Evolutionary conservation across 139 green algal genomes (phyloP), one percentile per base, ranked within the genome.

Genomic region (Chlamydomonas sphaeroides): DNA sequence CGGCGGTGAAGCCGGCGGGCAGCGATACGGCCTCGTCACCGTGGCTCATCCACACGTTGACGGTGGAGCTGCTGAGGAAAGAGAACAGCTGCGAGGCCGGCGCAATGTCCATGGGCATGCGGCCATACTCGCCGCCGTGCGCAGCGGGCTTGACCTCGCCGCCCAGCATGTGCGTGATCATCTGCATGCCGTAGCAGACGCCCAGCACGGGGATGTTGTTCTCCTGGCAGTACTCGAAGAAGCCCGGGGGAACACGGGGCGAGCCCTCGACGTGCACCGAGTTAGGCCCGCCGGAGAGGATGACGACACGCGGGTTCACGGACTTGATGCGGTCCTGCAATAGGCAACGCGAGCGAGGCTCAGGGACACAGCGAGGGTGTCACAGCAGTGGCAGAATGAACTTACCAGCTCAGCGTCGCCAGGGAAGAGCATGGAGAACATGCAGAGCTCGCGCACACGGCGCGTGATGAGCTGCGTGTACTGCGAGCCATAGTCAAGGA

Each of bases 1-100:
- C 93, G 18, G 85, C 79, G 0, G 38, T 74, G 84, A 99, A 99
- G 35, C 97, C 97, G 17, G 94, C 88, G 1, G 97, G 97, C 68
- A 99, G 91, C 80, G 90, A 84, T 1, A 91, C 89, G 20, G 93
- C 96, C 84, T 98, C 93, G 76, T 99, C 97, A 23, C 97, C 96
- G 87, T 99, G 97, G 78, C 91, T 97, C 97, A 99, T 99, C 97
- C 97, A 99, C 48, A 99, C 97, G 63, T 93, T 91, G 63, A 88
- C 65, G 15, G 80, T 81, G 62, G 30, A 59, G 67, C 25, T 53
- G 61, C 42, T 42, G 20, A 85, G 49, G 85, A 90, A 88, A 26
- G 78, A 81, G 77, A 97, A 99, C 23, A 98, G 89, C 57, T 76
- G 56, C 7, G 90, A 95, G 39, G 83, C 81, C 4, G 86, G 75